Conservation (phyloP, 768 basidiomycete genomes). For the Lactarius pseudohatsudake region DNA sequence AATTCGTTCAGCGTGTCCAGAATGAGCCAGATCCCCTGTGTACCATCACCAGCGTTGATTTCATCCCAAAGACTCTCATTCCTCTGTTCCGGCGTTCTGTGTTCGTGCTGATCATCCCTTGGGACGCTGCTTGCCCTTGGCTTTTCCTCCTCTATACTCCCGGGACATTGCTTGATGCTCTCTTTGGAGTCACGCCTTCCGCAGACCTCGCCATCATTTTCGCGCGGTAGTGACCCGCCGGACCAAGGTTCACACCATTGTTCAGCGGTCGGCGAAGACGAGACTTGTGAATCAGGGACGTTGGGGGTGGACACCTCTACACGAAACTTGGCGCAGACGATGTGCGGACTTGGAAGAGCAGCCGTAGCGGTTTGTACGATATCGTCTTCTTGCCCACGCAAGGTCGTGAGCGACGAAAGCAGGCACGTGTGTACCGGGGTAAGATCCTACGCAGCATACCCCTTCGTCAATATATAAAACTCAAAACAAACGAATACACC, state of each 20-base stretch:
- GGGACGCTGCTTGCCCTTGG: constrained; percentile 5
- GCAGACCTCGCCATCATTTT: constrained; percentile 15
- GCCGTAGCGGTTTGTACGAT: constrained; percentile 9
- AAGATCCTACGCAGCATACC: constrained; percentile 14
- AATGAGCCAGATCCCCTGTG: constrained; percentile 28
- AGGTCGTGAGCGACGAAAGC: constrained; percentile 21
- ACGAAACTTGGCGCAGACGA: constrained; percentile 29
- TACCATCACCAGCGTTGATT: constrained; percentile 19
- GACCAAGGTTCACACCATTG: constrained; percentile 28
- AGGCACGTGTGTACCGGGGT: constrained; percentile 27
- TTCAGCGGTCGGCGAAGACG: constrained; percentile 13
- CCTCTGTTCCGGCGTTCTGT: constrained; percentile 11
- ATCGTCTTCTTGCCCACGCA: constrained; percentile 27
- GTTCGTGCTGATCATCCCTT: constrained; percentile 18
- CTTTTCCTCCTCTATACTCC: constrained; percentile 7
- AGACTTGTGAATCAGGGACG: not conserved
- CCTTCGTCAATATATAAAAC: not conserved
- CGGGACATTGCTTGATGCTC: constrained; percentile 13
- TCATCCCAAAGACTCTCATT: constrained; percentile 18
- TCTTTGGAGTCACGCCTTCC: constrained; percentile 28
- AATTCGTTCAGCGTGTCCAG: constrained; percentile 24
- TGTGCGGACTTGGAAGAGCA: constrained; percentile 19
- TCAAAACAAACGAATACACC: not conserved
- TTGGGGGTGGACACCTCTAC: not conserved
- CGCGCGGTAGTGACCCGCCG: constrained; percentile 21